Conservation (phyloP, 306 rosid species). For the Gastrolobium bilobum region DNA sequence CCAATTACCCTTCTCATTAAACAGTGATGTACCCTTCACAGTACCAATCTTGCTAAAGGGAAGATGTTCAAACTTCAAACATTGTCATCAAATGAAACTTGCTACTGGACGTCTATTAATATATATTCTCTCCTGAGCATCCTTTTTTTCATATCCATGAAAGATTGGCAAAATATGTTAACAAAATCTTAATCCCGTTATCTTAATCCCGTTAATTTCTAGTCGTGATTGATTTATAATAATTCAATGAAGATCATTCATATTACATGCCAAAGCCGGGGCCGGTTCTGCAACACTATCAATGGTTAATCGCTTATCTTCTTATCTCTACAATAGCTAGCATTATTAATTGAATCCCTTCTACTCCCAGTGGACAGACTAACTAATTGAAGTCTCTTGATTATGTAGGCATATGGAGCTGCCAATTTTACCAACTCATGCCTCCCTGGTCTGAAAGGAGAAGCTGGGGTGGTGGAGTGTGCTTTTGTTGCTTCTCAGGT, state of each 20-base stretch:
- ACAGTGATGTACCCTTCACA: neutral
- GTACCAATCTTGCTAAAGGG: neutral
- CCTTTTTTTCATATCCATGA: constrained; percentile 1
- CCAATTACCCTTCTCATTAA: neutral
- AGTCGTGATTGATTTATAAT: constrained; percentile 31
- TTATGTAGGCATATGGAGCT: constrained; percentile 89
- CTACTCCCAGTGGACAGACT: neutral
- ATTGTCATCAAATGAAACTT: neutral
- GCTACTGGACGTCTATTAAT: neutral
- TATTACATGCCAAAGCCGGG: constrained; percentile 92
- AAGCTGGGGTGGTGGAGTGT: constrained; percentile 82
- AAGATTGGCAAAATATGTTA: neutral
- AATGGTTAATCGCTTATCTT: constrained; percentile 64
- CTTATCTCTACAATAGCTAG: neutral
- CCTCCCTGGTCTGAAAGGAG: constrained; percentile 88
- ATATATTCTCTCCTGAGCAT: neutral
- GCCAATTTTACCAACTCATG: constrained; percentile 85
- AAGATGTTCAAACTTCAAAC: neutral
- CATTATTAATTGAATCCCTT: neutral
- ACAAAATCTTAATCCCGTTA: neutral
- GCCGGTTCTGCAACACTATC: constrained; percentile 96
- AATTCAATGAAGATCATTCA: constrained; percentile 41
- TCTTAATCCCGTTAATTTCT: neutral
- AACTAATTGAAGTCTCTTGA: constrained; percentile 8
- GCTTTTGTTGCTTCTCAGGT: constrained; percentile 85